Evolutionary conservation across 1,139 yeast species (phyloP), one percentile per base, ranked within the genome.

Genomic region (Saccharomycopsis crataegensis): DNA sequence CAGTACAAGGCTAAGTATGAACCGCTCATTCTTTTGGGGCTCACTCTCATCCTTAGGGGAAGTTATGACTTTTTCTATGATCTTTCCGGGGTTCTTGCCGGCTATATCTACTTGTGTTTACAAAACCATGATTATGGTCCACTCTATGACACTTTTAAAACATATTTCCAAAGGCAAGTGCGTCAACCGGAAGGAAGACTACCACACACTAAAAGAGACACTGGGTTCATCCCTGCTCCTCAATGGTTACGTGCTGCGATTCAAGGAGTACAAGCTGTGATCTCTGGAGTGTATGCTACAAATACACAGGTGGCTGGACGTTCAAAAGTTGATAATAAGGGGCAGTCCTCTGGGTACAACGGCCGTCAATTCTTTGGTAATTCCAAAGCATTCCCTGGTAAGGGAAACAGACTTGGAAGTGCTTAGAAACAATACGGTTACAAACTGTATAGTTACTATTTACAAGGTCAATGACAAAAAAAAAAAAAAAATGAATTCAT

Each of bases 41-140:
- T 46, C 9, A 28, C 48, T 14, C 36, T 51, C 11, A 16, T 51
- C 12, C 12, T 17, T 11, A 42, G 36, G 9, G 48, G 51, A n/a
- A 3, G 38, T 8, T 11, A 8, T 7, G 8, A 16, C 8, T 12
- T 46, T 43, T 12, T 42, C n/a, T 11, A 11, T 9, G 43, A 12
- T 32, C 16, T 53, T 17, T 38, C 43, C 16, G 58, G 58, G 9
- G 37, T 44, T 7, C 11, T 50, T 11, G 50, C 32, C 9, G 58
- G 56, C 8, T 55, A 52, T 41, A n/a, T 55, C 16, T 48, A 45
- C 42, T 32, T 43, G 17, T 53, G 56, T 43, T 32, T 55, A 3
- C 54, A 49, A 28, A 53, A 52, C 17, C 14, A 37, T 12, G 40
- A 46, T 37, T 31, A 46, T 12, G 58, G 56, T 1, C 58, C 58